These are phyloP conservation scores for Fusarium sp. DNA, from an alignment of 2,329 filamentous ascomycete species.

Conservation along the genomic window DNA sequence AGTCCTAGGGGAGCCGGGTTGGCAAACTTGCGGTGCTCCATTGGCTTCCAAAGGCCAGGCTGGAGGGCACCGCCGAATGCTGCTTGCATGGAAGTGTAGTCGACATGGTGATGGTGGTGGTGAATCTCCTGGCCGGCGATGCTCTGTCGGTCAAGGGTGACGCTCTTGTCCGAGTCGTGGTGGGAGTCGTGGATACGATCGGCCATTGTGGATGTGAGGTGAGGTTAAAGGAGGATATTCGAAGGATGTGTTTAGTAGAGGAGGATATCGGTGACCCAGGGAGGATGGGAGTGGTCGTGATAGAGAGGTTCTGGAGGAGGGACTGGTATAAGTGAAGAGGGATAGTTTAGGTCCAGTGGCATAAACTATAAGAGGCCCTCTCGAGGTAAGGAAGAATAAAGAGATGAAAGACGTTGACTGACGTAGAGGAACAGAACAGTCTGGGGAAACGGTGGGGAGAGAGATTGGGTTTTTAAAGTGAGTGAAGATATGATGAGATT, in stretches of 20 bases:
- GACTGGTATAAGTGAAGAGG: background rate
- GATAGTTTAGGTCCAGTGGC: background rate
- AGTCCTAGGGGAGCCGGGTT: conserved; percentile 82
- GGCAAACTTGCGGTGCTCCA: conserved; percentile 74
- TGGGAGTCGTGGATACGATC: conserved; percentile 34
- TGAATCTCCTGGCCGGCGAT: conserved; percentile 30
- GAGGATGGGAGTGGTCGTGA: conserved; percentile 1
- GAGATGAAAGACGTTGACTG: conserved; percentile 10
- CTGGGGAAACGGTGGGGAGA: conserved; percentile 33
- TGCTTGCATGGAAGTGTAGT: conserved; percentile 50
- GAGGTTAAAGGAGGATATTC: background rate
- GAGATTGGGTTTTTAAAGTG: conserved; percentile 40
- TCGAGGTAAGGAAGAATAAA: background rate
- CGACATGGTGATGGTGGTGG: conserved; percentile 42
- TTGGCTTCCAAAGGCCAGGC: conserved; percentile 70
- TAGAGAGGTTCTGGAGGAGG: background rate
- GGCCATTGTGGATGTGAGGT: conserved; percentile 30
- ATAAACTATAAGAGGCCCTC: background rate
- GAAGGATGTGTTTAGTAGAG: background rate
- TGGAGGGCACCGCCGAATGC: conserved; percentile 75
- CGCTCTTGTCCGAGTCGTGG: conserved; percentile 40
- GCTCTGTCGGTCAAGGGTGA: conserved; percentile 35
- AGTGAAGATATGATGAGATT: conserved; percentile 28
- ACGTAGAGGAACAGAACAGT: conserved; percentile 24
- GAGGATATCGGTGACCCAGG: background rate